A percentile compares a stretch with the other conserved stretches of the same genome.
Evolutionary conservation across 208 protist genomes (phyloP).

Genomic region (Crithidia mellificae): DNA sequence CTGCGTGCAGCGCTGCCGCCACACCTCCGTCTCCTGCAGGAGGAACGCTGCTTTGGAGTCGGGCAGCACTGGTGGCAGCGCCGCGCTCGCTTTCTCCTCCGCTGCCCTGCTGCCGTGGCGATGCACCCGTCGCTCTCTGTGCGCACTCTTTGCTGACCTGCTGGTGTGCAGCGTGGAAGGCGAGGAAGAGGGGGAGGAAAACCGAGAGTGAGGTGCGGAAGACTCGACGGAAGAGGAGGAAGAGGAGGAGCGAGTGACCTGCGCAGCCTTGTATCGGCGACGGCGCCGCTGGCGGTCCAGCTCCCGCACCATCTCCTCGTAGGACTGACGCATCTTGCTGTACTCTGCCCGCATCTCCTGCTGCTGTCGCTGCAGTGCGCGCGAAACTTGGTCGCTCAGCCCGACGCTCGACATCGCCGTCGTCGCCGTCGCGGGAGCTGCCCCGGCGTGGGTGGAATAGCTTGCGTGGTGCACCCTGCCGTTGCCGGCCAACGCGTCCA

Average conservation of each 20-base stretch:
- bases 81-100: background rate
- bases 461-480: background rate
- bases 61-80: constrained; percentile 20
- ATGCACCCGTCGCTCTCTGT: background rate
- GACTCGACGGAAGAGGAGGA: constrained; percentile 15
- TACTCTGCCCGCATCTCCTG: constrained; percentile 47
- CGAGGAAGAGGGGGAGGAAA: constrained; percentile 1
- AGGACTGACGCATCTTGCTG: constrained; percentile 46
- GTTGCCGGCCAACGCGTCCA: background rate
- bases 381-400: constrained; percentile 32
- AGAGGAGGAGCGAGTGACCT: constrained; percentile 4
- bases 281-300: constrained; percentile 34
- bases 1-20: constrained; percentile 70
- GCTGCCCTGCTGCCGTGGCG: background rate
- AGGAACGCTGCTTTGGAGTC: constrained; percentile 28
- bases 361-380: constrained; percentile 31
- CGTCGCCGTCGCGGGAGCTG: background rate
- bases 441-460: too few relatives aligned
- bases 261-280: constrained; percentile 1
- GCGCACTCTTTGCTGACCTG: background rate
- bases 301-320: constrained; percentile 51
- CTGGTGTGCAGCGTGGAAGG: background rate
- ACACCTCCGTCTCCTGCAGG: constrained; percentile 75
- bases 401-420: background rate
- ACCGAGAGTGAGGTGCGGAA: too few relatives aligned